Percentiles rank a stretch among this genome's conserved stretches.
These are phyloP conservation scores for Bacidia gigantensis DNA, from an alignment of 495 filamentous ascomycete species.

Conservation along the genomic window DNA sequence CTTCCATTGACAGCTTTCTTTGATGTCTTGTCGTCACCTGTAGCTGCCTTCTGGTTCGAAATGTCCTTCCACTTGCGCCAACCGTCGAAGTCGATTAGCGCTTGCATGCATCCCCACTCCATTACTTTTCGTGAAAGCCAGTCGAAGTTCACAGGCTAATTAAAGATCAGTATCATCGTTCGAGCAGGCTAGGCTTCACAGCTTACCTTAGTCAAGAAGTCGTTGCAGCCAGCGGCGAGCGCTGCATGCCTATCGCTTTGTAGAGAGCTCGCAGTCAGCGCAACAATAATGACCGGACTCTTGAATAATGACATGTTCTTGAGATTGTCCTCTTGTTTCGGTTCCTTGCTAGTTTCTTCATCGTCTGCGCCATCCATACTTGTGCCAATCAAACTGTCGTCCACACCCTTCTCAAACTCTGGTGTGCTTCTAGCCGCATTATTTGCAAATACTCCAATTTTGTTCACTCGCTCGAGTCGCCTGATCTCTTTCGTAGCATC, in stretches of 20 bases:
- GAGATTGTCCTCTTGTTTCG: conserved; percentile 51
- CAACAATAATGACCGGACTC: conserved; percentile 93
- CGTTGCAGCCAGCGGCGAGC: conserved; percentile 89
- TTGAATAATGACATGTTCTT: conserved; percentile 66
- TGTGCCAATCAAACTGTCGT: conserved; percentile 6
- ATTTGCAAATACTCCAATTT: conserved; percentile 69
- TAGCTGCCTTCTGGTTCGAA: conserved; percentile 19
- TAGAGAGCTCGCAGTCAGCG: conserved; percentile 80
- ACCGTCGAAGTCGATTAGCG: conserved; percentile 94
- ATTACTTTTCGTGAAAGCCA: conserved; percentile 96
- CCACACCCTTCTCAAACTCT: conserved; percentile 12
- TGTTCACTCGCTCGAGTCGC: conserved; percentile 74
- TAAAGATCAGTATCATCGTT: conserved; percentile 11
- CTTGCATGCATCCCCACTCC: conserved; percentile 98
- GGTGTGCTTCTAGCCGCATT: conserved; percentile 17
- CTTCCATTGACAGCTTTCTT: background rate
- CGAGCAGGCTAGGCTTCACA: background rate
- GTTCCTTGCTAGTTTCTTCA: conserved; percentile 17
- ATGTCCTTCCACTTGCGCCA: conserved; percentile 96
- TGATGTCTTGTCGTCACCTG: conserved; percentile 5
- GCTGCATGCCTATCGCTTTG: conserved; percentile 94
- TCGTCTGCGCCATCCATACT: conserved; percentile 22
- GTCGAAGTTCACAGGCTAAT: conserved; percentile 86
- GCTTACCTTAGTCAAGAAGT: conserved; percentile 92
- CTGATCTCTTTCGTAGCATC: conserved; percentile 97